Percentiles rank a stretch among this genome's conserved stretches.
These are phyloP conservation scores for Tripterygium wilfordii DNA, from an alignment of 177 flowering plant genomes.

Conservation along the genomic window DNA sequence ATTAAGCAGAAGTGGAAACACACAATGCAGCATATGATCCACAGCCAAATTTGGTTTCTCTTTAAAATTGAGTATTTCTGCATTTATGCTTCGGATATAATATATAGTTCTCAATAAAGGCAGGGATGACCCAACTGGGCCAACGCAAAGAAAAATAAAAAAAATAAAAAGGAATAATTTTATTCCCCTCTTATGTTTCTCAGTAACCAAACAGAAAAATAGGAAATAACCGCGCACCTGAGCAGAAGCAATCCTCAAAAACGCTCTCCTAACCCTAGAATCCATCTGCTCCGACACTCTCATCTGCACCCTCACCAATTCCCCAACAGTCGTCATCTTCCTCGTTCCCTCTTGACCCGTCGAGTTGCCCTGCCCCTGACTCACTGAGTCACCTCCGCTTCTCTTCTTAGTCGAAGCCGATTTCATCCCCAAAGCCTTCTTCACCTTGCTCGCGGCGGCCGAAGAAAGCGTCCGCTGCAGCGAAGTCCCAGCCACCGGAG, in stretches of 20 bases:
- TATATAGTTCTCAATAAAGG: no score
- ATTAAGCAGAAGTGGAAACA: no score
- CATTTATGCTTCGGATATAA: no score
- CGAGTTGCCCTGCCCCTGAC: no score
- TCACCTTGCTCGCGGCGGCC: constrained; percentile 68
- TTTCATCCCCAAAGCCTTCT: constrained; percentile 63
- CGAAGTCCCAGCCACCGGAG: constrained; percentile 5
- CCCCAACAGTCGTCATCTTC: constrained; percentile 50
- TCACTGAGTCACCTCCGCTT: neutral
- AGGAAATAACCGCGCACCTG: constrained; percentile 68
- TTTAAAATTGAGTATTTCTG: no score
- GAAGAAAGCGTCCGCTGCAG: constrained; percentile 57
- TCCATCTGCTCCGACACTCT: constrained; percentile 65
- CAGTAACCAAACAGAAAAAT: constrained; percentile 4
- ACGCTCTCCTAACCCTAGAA: constrained; percentile 52
- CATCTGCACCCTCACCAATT: constrained; percentile 76
- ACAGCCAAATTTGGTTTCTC: no score
- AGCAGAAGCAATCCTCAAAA: constrained; percentile 71
- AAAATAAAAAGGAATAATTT: neutral
- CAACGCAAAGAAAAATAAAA: no score
- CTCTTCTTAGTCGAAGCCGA: constrained; percentile 5
- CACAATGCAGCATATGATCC: no score
- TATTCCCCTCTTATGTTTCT: neutral
- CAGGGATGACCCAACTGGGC: no score
- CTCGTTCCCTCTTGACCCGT: constrained; percentile 14